These are phyloP conservation scores for Daldinia loculata DNA, from an alignment of 495 filamentous ascomycete genomes.

Conservation along the genomic window DNA sequence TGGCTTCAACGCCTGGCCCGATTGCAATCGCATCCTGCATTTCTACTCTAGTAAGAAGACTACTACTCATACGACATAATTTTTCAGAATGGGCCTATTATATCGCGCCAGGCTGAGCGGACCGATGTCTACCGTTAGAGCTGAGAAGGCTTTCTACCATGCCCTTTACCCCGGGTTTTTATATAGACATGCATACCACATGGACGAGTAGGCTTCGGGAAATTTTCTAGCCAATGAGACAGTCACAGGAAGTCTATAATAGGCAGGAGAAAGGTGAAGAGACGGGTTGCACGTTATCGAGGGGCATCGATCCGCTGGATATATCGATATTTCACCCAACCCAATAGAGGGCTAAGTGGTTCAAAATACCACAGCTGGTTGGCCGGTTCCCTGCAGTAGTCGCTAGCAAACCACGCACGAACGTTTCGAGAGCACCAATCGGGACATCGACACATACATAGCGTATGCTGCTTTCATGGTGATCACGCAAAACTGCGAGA, in stretches of 20 bases:
- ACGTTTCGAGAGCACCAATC: slow-evolving; percentile 16
- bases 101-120: slow-evolving; percentile 32
- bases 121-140: slow-evolving; percentile 14
- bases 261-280: slow-evolving; percentile 17
- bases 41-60: neutral
- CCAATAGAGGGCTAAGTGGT: slow-evolving; percentile 23
- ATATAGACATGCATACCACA: slow-evolving; percentile 25
- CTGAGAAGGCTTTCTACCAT: slow-evolving; percentile 2
- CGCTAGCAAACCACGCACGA: slow-evolving; percentile 9
- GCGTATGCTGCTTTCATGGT: neutral
- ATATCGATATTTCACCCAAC: slow-evolving; percentile 36
- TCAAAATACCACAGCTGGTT: slow-evolving; percentile 23
- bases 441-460: neutral
- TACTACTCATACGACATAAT: slow-evolving; percentile 3
- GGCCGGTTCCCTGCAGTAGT: neutral
- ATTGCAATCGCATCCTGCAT: slow-evolving; percentile 19
- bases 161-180: slow-evolving; percentile 37
- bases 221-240: slow-evolving; percentile 34
- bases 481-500: slow-evolving; percentile 41
- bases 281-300: slow-evolving; percentile 29
- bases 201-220: slow-evolving; percentile 24
- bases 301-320: slow-evolving; percentile 30
- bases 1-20: slow-evolving; percentile 20
- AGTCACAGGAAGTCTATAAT: slow-evolving; percentile 21
- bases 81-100: slow-evolving; percentile 7